Evolutionary conservation across 192 early-diverging fungal genomes (phyloP), one percentile per base, ranked within the genome.

Genomic region (Rhizophagus prolifer): DNA sequence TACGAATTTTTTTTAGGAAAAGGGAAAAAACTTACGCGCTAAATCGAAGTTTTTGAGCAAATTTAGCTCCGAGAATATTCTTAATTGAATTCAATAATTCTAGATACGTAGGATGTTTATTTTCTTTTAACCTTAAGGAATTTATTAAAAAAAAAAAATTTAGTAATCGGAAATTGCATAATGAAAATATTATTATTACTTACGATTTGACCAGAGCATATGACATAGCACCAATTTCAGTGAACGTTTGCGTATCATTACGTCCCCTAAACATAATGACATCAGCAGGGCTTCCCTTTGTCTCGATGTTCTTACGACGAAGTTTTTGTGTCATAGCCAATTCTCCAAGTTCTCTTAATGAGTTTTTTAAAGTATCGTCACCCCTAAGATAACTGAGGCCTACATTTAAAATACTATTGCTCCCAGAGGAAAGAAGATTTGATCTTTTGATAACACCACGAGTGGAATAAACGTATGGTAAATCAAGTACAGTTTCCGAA

Each of bases 231-330:
- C 92, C 92, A 1, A 90, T 93, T 81, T 95, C 93, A 13, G 92
- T 91, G 12, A 91, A 93, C 25, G 94, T 95, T 79, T 95, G 92
- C 58, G 85, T 84, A 76, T 95, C 94, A 66, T 91, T 92, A 81
- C 93, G 93, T 85, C 93, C 93, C 65, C 90, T 91, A 75, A 94
- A 90, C 93, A 93, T 93, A 63, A 94, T 83, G 21, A 92, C 89
- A 74, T 94, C 93, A 14, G 91, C 92, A 28, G 78, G 74, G 26
- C 86, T 87, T 5, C 79, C 59, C 25, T 87, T 90, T 25, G 65
- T 79, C 54, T 78, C 64, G 19, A 70, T 75, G n/a, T 71, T 75
- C 30, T 72, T 36, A 26, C 76, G 67, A 4, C 63, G 71, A 36
- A 82, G 28, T 14, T 60, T 72, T n/a, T n/a, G n/a, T n/a, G n/a